Evolutionary conservation across 306 rosid species (phyloP).

Genomic region (Psophocarpus tetragonolobus): DNA sequence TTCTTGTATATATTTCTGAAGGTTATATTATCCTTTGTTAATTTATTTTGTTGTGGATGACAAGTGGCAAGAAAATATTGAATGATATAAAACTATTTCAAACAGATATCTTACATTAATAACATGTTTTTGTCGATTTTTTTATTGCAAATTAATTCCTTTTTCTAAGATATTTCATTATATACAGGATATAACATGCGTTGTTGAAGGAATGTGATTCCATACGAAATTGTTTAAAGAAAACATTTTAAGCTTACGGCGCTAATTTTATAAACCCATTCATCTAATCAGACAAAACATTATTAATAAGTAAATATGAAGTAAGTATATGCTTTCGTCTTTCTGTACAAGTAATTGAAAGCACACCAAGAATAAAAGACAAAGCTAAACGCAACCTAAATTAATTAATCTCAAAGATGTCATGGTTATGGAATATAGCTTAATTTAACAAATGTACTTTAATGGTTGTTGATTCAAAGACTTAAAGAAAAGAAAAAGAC

Average conservation of each 20-base stretch:
- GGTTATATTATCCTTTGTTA: too few relatives aligned
- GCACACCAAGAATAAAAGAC: not conserved
- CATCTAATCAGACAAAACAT: not conserved
- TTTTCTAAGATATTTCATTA: too few relatives aligned
- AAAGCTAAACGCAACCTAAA: not conserved
- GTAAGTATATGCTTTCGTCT: not conserved
- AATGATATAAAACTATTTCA: too few relatives aligned
- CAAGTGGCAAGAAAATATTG: too few relatives aligned
- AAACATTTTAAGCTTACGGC: not conserved
- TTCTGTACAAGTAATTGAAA: not conserved
- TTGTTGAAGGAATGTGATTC: conserved; percentile 8
- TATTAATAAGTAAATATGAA: not conserved
- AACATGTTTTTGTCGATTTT: too few relatives aligned
- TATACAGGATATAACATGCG: too few relatives aligned
- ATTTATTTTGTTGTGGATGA: too few relatives aligned
- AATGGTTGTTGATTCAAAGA: not conserved
- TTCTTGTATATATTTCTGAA: too few relatives aligned
- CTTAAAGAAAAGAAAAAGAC: not conserved
- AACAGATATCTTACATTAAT: too few relatives aligned
- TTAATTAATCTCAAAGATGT: not conserved
- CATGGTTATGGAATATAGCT: not conserved
- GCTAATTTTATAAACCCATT: not conserved
- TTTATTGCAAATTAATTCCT: too few relatives aligned
- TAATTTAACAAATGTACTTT: not conserved
- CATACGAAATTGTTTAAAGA: not conserved